Conservation (phyloP, 2,329 filamentous ascomycete genomes). For the Pyrenochaeta sp. region DNA sequence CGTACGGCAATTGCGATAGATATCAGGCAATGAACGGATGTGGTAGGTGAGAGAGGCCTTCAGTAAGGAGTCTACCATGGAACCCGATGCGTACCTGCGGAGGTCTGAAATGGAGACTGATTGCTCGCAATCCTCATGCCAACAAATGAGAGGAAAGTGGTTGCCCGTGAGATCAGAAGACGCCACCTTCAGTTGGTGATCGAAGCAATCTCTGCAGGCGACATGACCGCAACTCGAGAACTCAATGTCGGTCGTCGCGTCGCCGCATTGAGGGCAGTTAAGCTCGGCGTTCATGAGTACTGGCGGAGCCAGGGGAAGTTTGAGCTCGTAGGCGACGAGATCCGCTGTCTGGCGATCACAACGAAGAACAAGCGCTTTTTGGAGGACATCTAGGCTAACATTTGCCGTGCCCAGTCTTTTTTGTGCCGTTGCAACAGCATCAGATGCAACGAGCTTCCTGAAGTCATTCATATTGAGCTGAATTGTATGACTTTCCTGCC, state of each 20-base stretch:
- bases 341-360: constrained; percentile 5
- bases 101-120: constrained; percentile 12
- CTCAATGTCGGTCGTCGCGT: constrained; percentile 5
- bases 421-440: neutral
- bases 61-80: constrained; percentile 13
- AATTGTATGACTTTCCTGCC: constrained; percentile 2
- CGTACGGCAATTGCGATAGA: constrained; percentile 26
- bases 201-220: constrained; percentile 24
- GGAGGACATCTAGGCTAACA: constrained; percentile 10
- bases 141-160: constrained; percentile 13
- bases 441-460: constrained; percentile 3
- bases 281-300: neutral
- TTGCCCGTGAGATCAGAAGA: constrained; percentile 8
- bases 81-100: constrained; percentile 2
- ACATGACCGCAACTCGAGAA: constrained; percentile 20
- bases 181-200: constrained; percentile 18
- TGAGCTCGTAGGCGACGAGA: constrained; percentile 3
- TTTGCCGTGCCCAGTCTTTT: constrained; percentile 3
- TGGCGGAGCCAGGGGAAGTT: constrained; percentile 2
- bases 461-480: neutral
- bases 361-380: constrained; percentile 6
- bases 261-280: constrained; percentile 5
- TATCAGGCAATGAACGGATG: constrained; percentile 16
- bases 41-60: constrained; percentile 21
- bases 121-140: constrained; percentile 11